A percentile compares a stretch with the other conserved stretches of the same genome.
Evolutionary conservation across 2,329 filamentous ascomycete species (phyloP).

Genomic region (Aurifilum marmelostoma): DNA sequence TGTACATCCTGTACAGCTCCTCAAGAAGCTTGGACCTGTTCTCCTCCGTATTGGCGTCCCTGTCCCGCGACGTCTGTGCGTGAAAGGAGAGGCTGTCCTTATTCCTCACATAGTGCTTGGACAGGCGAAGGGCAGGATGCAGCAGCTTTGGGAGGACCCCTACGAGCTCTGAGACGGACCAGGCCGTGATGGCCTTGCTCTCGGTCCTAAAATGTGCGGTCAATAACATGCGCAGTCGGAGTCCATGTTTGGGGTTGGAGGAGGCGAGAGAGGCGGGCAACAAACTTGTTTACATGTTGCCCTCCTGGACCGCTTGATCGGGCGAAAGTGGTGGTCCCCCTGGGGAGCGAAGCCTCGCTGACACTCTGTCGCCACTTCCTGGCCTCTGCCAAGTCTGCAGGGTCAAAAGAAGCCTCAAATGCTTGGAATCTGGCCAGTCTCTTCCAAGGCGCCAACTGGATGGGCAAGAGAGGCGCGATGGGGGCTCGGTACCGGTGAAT

Average conservation of each 20-base stretch:
- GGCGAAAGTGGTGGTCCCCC: constrained; percentile 56
- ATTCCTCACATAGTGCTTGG: constrained; percentile 56
- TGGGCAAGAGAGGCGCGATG: constrained; percentile 12
- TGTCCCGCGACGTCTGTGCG: constrained; percentile 57
- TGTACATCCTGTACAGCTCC: constrained; percentile 54
- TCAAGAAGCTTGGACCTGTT: constrained; percentile 53
- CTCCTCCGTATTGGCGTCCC: constrained; percentile 55
- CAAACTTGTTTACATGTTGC: constrained; percentile 66
- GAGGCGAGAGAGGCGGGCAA: constrained; percentile 8
- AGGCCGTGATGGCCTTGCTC: constrained; percentile 60
- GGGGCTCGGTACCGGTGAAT: constrained; percentile 1
- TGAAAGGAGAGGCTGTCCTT: constrained; percentile 59
- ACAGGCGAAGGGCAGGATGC: constrained; percentile 50
- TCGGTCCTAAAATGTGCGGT: constrained; percentile 51
- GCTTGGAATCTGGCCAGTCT: constrained; percentile 46
- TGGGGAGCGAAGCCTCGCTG: constrained; percentile 48
- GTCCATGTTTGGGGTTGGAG: background rate
- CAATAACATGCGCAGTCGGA: background rate
- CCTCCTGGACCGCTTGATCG: constrained; percentile 65
- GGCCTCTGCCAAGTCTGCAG: constrained; percentile 54
- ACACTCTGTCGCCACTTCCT: constrained; percentile 56
- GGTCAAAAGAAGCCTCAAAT: constrained; percentile 54
- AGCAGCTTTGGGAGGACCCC: constrained; percentile 51
- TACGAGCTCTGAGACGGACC: constrained; percentile 52
- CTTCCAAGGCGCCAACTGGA: constrained; percentile 26